Evolutionary conservation across 1,139 yeast species (phyloP).

Genomic region (Hansenula lynferdii): DNA sequence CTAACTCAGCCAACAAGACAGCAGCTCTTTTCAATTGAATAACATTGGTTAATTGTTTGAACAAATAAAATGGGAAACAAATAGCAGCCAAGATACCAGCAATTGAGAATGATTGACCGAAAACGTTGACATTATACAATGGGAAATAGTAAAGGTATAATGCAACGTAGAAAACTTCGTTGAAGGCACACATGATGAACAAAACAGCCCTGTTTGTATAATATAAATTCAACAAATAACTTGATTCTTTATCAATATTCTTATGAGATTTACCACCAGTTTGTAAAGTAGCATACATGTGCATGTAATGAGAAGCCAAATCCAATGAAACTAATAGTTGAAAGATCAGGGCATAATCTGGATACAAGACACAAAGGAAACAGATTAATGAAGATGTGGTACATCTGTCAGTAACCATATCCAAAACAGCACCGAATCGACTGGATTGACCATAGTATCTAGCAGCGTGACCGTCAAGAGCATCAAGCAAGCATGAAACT

Average conservation of each 20-base stretch:
- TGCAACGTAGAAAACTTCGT: conserved; percentile 90
- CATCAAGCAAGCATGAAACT: conserved; percentile 88
- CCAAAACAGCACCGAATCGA: conserved; percentile 91
- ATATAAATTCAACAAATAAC: conserved; percentile 73
- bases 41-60: conserved; percentile 87
- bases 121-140: conserved; percentile 22
- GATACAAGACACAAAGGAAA: conserved; percentile 77
- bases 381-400: conserved; percentile 91
- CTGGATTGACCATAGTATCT: conserved; percentile 87
- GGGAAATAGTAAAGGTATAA: conserved; percentile 69
- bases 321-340: conserved; percentile 85
- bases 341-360: conserved; percentile 57
- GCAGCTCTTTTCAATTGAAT: conserved; percentile 89
- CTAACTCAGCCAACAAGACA: conserved; percentile 69
- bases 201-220: conserved; percentile 82
- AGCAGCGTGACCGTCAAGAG: conserved; percentile 96
- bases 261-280: conserved; percentile 83
- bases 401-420: conserved; percentile 98
- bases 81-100: conserved; percentile 62
- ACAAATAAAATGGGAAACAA: conserved; percentile 83
- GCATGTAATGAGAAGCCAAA: conserved; percentile 95
- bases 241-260: conserved; percentile 66
- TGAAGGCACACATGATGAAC: conserved; percentile 85
- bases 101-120: conserved; percentile 45
- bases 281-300: conserved; percentile 91